Conservation (phyloP, 1,284 basidiomycete species). For the Trametes sp. region DNA sequence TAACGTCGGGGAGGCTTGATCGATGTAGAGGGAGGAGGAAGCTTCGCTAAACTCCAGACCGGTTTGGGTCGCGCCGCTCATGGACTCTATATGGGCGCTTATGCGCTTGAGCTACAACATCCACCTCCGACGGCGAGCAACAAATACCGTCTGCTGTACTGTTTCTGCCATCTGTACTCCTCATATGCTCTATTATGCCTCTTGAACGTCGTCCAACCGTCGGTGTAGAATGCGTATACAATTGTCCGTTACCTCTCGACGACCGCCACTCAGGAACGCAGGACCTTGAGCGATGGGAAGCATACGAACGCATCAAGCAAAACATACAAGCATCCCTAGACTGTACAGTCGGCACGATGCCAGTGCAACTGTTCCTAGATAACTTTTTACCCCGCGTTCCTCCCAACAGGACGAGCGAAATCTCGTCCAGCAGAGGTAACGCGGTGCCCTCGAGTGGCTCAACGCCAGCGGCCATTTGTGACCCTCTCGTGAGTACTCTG, state of each 20-base stretch:
- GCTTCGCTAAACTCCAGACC: background rate
- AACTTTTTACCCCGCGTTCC: background rate
- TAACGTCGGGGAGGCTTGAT: background rate
- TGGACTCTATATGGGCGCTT: constrained; percentile 4
- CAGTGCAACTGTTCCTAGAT: background rate
- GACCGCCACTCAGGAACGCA: background rate
- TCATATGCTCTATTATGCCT: background rate
- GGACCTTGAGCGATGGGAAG: background rate
- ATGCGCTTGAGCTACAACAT: too few relatives aligned
- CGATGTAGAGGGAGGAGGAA: background rate
- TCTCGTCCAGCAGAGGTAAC: background rate
- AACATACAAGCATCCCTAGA: background rate
- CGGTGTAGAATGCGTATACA: background rate
- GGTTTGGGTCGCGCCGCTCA: background rate
- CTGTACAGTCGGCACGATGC: constrained; percentile 1
- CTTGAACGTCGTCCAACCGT: background rate
- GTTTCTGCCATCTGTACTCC: background rate
- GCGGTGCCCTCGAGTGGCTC: too few relatives aligned
- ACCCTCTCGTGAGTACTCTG: constrained; percentile 5
- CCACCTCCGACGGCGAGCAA: too few relatives aligned
- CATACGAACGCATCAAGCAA: background rate
- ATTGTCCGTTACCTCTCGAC: constrained; percentile 14
- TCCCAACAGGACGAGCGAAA: background rate
- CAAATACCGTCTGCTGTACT: too few relatives aligned
- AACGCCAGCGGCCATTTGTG: background rate